Percentiles rank a stretch among this genome's conserved stretches.
Evolutionary conservation across 495 filamentous ascomycete species (phyloP).

Genomic region (Hypoxylon fragiforme): DNA sequence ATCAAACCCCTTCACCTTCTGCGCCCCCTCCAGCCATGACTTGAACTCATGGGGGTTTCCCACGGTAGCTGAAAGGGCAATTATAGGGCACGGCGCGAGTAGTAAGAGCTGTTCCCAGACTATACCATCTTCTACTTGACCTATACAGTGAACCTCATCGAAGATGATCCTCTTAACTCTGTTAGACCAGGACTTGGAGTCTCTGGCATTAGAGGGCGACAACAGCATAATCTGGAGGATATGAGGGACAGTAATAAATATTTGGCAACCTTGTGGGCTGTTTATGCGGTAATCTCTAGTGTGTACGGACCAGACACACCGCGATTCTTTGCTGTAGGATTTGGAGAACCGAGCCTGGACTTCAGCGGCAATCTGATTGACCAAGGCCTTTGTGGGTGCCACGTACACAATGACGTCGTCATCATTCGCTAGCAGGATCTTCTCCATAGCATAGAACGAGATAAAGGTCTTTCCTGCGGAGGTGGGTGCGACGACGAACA

Average conservation of each 20-base stretch:
- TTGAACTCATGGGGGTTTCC: conserved; percentile 74
- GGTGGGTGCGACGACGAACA: conserved; percentile 78
- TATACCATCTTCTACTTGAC: conserved; percentile 74
- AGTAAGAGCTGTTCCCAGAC: conserved; percentile 82
- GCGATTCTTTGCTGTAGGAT: conserved; percentile 52
- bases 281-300: conserved; percentile 74
- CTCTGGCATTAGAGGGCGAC: conserved; percentile 63
- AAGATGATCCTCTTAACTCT: conserved; percentile 76
- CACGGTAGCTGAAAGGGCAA: conserved; percentile 79
- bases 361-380: conserved; percentile 83
- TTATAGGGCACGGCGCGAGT: conserved; percentile 73
- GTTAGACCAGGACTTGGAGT: conserved; percentile 58
- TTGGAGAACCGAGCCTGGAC: conserved; percentile 67
- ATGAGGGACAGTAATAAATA: conserved; percentile 76
- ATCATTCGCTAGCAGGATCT: conserved; percentile 66
- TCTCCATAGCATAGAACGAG: conserved; percentile 78
- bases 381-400: conserved; percentile 78
- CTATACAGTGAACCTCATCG: conserved; percentile 83
- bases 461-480: conserved; percentile 66
- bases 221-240: conserved; percentile 81
- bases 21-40: conserved; percentile 65
- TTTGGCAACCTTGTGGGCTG: conserved; percentile 69
- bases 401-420: conserved; percentile 75
- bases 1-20: conserved; percentile 53
- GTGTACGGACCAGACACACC: conserved; percentile 78